Conservation (phyloP, 108 stramenopile species). For the Licmophora abbreviata region DNA sequence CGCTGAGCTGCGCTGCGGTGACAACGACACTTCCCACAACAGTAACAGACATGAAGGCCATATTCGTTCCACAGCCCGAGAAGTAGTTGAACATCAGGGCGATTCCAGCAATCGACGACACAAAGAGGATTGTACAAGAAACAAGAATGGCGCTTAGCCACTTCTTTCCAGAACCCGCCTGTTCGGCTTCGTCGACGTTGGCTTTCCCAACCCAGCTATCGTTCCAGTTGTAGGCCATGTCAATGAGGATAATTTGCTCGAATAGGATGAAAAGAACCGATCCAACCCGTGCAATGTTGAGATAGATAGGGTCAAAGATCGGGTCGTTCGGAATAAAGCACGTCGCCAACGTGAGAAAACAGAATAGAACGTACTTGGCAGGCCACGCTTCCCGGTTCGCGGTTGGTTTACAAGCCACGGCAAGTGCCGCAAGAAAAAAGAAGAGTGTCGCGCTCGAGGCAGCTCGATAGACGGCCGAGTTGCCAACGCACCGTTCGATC, state of each 20-base stretch:
- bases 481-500: constrained; percentile 54
- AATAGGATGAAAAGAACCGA: constrained; percentile 63
- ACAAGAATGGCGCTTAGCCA: constrained; percentile 79
- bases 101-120: constrained; percentile 55
- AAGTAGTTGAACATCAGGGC: constrained; percentile 75
- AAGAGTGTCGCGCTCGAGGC: constrained; percentile 48
- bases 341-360: constrained; percentile 45
- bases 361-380: constrained; percentile 72
- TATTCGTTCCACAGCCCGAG: constrained; percentile 63
- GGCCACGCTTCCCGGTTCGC: constrained; percentile 81
- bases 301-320: constrained; percentile 50
- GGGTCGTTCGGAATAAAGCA: constrained; percentile 79
- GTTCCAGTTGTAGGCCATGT: constrained; percentile 79
- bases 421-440: constrained; percentile 59
- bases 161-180: constrained; percentile 56
- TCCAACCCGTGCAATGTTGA: constrained; percentile 67
- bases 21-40: constrained; percentile 46
- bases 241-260: constrained; percentile 79
- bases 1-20: constrained; percentile 56
- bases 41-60: constrained; percentile 80
- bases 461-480: constrained; percentile 70
- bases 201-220: constrained; percentile 76
- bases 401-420: constrained; percentile 49
- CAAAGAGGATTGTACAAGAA: constrained; percentile 55
- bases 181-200: constrained; percentile 60